phyloP scores from a whole-genome alignment of 768 basidiomycete species.

The Podaxis sp. region DNA sequence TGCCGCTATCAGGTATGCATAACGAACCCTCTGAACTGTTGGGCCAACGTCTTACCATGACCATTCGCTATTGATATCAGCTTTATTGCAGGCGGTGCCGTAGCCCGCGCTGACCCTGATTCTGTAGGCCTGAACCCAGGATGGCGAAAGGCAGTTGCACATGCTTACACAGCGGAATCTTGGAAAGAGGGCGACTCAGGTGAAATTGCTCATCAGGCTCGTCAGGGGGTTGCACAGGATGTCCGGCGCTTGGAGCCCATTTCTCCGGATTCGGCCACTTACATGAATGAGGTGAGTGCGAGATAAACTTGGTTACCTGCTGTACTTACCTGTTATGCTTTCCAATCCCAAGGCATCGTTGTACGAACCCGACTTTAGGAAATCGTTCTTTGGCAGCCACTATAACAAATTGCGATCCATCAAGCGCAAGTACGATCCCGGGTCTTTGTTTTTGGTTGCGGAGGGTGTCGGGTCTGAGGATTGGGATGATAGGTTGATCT shows the following conservation, averaged over 20 bases:
- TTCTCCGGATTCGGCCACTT: slow-evolving; percentile 38
- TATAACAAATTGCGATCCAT: slow-evolving; percentile 38
- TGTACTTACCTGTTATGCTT: slow-evolving; percentile 17
- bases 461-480: slow-evolving; percentile 51
- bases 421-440: slow-evolving; percentile 45
- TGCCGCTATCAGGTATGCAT: slow-evolving; percentile 24
- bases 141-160: slow-evolving; percentile 43
- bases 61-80: background rate
- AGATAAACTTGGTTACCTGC: background rate
- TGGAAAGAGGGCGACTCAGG: slow-evolving; percentile 30
- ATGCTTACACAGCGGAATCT: slow-evolving; percentile 23
- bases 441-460: slow-evolving; percentile 42
- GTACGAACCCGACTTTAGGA: slow-evolving; percentile 39
- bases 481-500: background rate
- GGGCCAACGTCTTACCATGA: too few relatives aligned
- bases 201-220: slow-evolving; percentile 20
- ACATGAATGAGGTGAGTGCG: slow-evolving; percentile 37
- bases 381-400: slow-evolving; percentile 48
- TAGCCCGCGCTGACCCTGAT: background rate
- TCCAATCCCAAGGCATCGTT: slow-evolving; percentile 35
- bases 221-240: slow-evolving; percentile 19
- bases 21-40: background rate
- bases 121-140: slow-evolving; percentile 37
- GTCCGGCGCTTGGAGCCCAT: slow-evolving; percentile 23
- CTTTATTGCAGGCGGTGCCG: background rate